Base-by-base conservation (phyloP, 192 early-diverging fungal species). In the Entomortierella lignicola region DNA sequence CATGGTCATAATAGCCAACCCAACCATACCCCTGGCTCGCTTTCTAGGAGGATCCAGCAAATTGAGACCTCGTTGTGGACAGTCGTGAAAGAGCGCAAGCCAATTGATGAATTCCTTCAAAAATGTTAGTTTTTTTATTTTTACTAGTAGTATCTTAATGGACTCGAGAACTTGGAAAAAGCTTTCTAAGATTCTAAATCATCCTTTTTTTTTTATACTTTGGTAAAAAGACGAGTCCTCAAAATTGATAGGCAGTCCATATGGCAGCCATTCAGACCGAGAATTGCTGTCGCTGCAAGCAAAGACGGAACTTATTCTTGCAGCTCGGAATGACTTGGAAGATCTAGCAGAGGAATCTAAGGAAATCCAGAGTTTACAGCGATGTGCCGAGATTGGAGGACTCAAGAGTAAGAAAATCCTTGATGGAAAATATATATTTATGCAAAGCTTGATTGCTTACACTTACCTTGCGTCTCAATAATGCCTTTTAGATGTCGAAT, bases 311-410 rank as follows among this genome's bases (percentile, higher is more conserved):
- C 58, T 77, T 2, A 64, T 69, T 50, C 26, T 77, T 18, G 66
- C 73, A 1, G 73, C 73, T 31, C 65, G 69, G 29, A 66, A 69
- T 15, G 73, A 77, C 8, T 61, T 77, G 18, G 60, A 64, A 25
- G 52, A 60, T 23, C 39, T 77, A 11, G 43, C 73, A 2, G 66
- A 77, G 50, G 73, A 77, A 32, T 77, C 73, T 27, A 77, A 77
- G 30, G 73, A 77, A 4, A 77, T 77, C 12, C 73, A 77, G 48
- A 69, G 29, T 39, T 53, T 77, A 37, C 66, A 77, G 32, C 59
- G 55, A 1, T 77, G 73, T 57, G 73, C 73, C 31, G 73, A 77
- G 52, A 68, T 77, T n/a, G 73, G 73, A 7, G 73, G 73, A 26
- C 66, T 77, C 60, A 68, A 63, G 61, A 77, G 73, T 77, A 77